Conservation (phyloP, 768 basidiomycete species). For the Rickenella mellea region DNA sequence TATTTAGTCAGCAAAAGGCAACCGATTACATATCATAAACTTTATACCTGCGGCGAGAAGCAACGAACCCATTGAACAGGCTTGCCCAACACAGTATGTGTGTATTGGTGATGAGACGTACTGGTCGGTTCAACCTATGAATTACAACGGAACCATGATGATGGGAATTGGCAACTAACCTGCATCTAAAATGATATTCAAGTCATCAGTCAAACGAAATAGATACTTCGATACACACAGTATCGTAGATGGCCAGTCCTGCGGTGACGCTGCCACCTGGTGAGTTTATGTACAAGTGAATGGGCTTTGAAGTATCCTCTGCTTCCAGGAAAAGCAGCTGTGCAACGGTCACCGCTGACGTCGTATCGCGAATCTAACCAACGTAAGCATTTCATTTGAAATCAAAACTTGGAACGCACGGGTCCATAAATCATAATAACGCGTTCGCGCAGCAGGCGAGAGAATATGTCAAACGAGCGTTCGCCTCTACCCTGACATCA, state of each 20-base stretch:
- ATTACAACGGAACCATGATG: not conserved
- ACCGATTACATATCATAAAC: slow-evolving; percentile 5
- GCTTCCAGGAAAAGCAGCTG: slow-evolving; percentile 95
- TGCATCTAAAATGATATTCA: slow-evolving; percentile 46
- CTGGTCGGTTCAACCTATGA: slow-evolving; percentile 23
- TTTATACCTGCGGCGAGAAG: slow-evolving; percentile 70
- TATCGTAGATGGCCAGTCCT: slow-evolving; percentile 95
- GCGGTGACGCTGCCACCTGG: slow-evolving; percentile 95
- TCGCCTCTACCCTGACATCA: slow-evolving; percentile 64
- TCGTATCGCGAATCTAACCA: slow-evolving; percentile 75
- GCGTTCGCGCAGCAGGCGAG: slow-evolving; percentile 82
- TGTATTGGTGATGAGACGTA: slow-evolving; percentile 94
- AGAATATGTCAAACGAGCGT: slow-evolving; percentile 93
- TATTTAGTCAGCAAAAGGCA: slow-evolving; percentile 7
- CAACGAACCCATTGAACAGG: slow-evolving; percentile 93
- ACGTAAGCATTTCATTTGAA: slow-evolving; percentile 3
- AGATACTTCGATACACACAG: slow-evolving; percentile 47
- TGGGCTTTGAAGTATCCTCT: slow-evolving; percentile 88
- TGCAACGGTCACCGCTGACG: slow-evolving; percentile 81
- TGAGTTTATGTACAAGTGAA: slow-evolving; percentile 94
- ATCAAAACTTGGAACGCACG: slow-evolving; percentile 31
- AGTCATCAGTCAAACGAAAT: not conserved
- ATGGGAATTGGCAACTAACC: slow-evolving; percentile 30
- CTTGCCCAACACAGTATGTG: slow-evolving; percentile 93
- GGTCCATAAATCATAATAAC: slow-evolving; percentile 95